These are phyloP conservation scores for Aciculosporium take DNA, from an alignment of 2,329 filamentous ascomycete species.

Conservation along the genomic window DNA sequence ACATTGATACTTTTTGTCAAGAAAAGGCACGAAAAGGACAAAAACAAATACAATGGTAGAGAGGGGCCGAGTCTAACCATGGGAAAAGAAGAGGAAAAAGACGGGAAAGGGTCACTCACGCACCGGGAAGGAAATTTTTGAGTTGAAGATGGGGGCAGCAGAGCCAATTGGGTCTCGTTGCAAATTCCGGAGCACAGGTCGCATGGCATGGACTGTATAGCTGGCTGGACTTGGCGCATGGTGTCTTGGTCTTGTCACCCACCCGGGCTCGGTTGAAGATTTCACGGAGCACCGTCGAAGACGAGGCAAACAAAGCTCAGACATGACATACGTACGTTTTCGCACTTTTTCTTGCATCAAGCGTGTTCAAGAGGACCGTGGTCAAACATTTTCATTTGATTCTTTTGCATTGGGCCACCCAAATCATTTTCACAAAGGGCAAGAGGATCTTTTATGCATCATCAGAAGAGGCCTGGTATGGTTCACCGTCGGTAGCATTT, in stretches of 20 bases:
- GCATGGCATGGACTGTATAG: slow-evolving; percentile 5
- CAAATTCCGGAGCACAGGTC: slow-evolving; percentile 4
- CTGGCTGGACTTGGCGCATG: slow-evolving; percentile 2
- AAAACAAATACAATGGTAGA: neutral
- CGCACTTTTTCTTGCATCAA: slow-evolving; percentile 5
- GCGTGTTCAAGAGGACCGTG: slow-evolving; percentile 3
- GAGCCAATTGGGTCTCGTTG: slow-evolving; percentile 2
- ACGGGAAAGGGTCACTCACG: neutral
- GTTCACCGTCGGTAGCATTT: slow-evolving; percentile 4
- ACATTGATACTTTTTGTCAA: neutral
- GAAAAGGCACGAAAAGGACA: neutral
- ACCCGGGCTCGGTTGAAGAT: neutral
- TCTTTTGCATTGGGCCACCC: slow-evolving; percentile 5
- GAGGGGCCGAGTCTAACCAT: neutral
- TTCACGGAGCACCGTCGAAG: slow-evolving; percentile 4
- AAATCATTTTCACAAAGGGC: neutral
- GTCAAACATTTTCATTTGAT: slow-evolving; percentile 5
- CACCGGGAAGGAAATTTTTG: slow-evolving; percentile 1
- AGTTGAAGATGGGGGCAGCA: slow-evolving; percentile 4
- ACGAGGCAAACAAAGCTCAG: neutral
- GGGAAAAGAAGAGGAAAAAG: too few relatives aligned
- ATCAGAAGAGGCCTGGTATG: slow-evolving; percentile 3
- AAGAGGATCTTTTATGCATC: slow-evolving; percentile 6
- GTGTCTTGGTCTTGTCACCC: slow-evolving; percentile 1
- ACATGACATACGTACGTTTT: slow-evolving; percentile 4